Evolutionary conservation across 495 filamentous ascomycete genomes (phyloP).

Genomic region (Tuber borchii): DNA sequence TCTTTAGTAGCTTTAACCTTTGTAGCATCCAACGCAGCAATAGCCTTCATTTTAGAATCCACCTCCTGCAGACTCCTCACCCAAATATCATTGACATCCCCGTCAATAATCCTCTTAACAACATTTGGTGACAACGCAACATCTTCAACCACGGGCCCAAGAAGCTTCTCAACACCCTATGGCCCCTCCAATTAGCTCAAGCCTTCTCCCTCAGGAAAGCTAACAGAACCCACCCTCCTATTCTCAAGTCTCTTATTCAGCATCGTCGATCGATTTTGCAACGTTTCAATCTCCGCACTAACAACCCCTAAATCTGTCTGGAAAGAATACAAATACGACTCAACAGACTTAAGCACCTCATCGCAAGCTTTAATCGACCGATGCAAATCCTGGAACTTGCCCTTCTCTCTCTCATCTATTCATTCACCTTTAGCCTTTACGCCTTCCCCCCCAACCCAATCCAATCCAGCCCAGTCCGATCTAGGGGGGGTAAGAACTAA

Average conservation of each 20-base stretch:
- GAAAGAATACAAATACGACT: constrained; percentile 83
- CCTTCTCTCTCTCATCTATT: constrained; percentile 72
- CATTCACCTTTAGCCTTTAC: constrained; percentile 5
- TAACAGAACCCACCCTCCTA: constrained; percentile 49
- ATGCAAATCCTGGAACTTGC: constrained; percentile 87
- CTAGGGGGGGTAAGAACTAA: constrained; percentile 42
- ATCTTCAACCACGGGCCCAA: constrained; percentile 88
- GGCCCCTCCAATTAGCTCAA: constrained; percentile 5
- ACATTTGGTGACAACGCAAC: constrained; percentile 76
- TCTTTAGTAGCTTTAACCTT: constrained; percentile 72
- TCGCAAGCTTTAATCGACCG: constrained; percentile 83
- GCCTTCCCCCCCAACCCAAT: not conserved
- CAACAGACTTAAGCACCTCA: constrained; percentile 86
- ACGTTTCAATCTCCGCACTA: constrained; percentile 86
- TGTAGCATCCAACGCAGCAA: constrained; percentile 58
- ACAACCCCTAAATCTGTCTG: constrained; percentile 85
- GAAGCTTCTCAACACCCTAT: constrained; percentile 68
- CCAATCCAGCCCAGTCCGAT: not conserved
- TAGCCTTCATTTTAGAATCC: constrained; percentile 64
- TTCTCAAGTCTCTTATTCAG: constrained; percentile 86
- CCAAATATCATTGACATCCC: constrained; percentile 85
- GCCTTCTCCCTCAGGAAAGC: not conserved
- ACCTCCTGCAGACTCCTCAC: constrained; percentile 76
- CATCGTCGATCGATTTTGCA: constrained; percentile 76
- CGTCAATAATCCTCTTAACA: constrained; percentile 76